Conservation (phyloP, 1,284 basidiomycete species). For the Trametes sp. region DNA sequence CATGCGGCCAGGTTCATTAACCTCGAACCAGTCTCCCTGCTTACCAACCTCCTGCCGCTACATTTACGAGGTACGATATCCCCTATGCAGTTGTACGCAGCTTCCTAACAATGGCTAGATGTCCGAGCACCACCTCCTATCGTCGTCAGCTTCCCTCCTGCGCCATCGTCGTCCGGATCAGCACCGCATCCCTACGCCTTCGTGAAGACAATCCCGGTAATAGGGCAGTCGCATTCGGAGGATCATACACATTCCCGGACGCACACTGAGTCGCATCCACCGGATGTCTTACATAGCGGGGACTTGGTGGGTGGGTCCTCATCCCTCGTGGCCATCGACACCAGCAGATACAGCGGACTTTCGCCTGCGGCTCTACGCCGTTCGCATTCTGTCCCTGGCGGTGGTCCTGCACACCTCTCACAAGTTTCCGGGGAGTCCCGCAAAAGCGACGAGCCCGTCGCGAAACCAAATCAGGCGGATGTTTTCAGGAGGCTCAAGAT, state of each 20-base stretch:
- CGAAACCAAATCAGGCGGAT: slow-evolving; percentile 1
- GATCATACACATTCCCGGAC: slow-evolving; percentile 4
- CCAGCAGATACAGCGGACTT: slow-evolving; percentile 48
- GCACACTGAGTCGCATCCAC: background rate
- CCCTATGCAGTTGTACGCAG: background rate
- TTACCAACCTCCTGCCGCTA: slow-evolving; percentile 61
- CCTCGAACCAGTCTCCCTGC: slow-evolving; percentile 62
- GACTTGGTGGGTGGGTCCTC: slow-evolving; percentile 14
- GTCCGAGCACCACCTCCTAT: slow-evolving; percentile 69
- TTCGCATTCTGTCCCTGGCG: slow-evolving; percentile 3
- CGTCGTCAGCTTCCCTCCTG: slow-evolving; percentile 56
- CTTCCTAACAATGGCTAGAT: slow-evolving; percentile 46
- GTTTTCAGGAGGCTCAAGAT: background rate
- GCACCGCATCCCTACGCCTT: background rate
- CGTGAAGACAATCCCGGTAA: background rate
- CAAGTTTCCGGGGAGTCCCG: slow-evolving; percentile 11
- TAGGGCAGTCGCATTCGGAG: slow-evolving; percentile 24
- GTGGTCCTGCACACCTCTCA: background rate
- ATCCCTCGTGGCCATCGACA: slow-evolving; percentile 55
- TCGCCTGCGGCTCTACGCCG: slow-evolving; percentile 30
- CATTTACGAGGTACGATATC: slow-evolving; percentile 64
- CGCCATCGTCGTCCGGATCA: background rate
- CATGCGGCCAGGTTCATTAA: slow-evolving; percentile 73
- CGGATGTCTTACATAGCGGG: slow-evolving; percentile 13
- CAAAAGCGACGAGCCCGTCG: background rate